A percentile compares a stretch with the other conserved stretches of the same genome.
Conservation (phyloP, 2,329 filamentous ascomycete genomes). For the Nectriaceae sp. region DNA sequence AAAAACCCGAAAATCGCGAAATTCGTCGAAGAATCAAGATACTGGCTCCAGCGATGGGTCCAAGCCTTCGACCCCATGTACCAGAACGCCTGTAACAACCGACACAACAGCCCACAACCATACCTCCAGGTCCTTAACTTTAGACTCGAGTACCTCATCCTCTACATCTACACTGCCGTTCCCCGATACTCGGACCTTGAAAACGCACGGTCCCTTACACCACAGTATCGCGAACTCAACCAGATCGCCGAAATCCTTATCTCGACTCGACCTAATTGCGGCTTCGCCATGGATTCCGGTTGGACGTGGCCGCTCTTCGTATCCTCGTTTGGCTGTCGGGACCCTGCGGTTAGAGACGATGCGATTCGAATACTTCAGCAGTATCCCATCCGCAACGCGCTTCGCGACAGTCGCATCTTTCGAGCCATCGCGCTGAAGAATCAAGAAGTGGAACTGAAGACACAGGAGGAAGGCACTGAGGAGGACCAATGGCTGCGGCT, state of each 20-base stretch:
- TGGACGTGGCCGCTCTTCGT: conserved; percentile 48
- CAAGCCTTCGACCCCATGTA: conserved; percentile 40
- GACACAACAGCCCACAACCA: conserved; percentile 17
- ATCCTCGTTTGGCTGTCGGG: conserved; percentile 43
- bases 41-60: conserved; percentile 43
- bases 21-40: conserved; percentile 38
- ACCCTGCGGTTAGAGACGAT: conserved; percentile 39
- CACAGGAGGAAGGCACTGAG: conserved; percentile 33
- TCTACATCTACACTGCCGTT: conserved; percentile 41
- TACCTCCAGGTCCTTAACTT: conserved; percentile 43
- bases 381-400: conserved; percentile 45
- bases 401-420: conserved; percentile 45
- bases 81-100: conserved; percentile 25
- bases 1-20: conserved; percentile 31
- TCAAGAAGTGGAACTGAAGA: conserved; percentile 36
- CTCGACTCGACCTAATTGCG: conserved; percentile 35
- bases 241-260: conserved; percentile 40
- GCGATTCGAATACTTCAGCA: conserved; percentile 41
- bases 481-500: conserved; percentile 43
- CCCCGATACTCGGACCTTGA: conserved; percentile 40
- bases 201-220: conserved; percentile 40
- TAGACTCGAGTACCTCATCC: conserved; percentile 45
- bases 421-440: conserved; percentile 42
- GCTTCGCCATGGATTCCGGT: conserved; percentile 48
- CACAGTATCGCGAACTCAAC: conserved; percentile 45